Evolutionary conservation across 352 stramenopile species (phyloP).

Genomic region (Phytophthora tentaculata): DNA sequence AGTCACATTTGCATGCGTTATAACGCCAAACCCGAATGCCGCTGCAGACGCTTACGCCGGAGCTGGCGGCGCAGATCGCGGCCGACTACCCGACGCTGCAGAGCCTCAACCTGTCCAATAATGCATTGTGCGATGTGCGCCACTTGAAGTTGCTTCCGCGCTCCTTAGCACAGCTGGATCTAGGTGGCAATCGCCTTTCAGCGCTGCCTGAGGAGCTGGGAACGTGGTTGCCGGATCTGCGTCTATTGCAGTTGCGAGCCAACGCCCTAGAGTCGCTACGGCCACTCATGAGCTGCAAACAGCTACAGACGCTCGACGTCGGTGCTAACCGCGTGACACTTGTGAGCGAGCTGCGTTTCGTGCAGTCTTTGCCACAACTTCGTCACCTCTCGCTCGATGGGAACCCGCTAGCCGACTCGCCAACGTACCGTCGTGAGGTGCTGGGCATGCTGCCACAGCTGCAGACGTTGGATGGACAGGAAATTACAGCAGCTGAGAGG

Average conservation of each 20-base stretch:
- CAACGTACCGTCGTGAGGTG: conserved; percentile 58
- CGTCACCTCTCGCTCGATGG: conserved; percentile 55
- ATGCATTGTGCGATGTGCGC: conserved; percentile 55
- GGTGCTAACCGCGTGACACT: conserved; percentile 54
- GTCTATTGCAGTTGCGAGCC: conserved; percentile 55
- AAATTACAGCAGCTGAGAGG: conserved; percentile 55
- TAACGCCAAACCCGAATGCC: conserved; percentile 14
- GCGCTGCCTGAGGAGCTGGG: conserved; percentile 45
- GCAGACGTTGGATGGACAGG: conserved; percentile 49
- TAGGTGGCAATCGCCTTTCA: conserved; percentile 61
- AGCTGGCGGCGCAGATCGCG: conserved; percentile 72
- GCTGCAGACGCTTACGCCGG: conserved; percentile 56
- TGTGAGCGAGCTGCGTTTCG: conserved; percentile 60
- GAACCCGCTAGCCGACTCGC: conserved; percentile 54
- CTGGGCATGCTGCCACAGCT: conserved; percentile 64
- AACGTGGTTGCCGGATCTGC: conserved; percentile 44
- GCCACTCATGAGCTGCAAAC: conserved; percentile 31
- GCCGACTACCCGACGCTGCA: conserved; percentile 63
- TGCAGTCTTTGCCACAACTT: conserved; percentile 54
- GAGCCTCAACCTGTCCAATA: conserved; percentile 66
- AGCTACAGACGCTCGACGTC: conserved; percentile 49
- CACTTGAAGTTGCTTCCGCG: conserved; percentile 59
- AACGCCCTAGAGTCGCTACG: conserved; percentile 67
- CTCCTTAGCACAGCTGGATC: conserved; percentile 57
- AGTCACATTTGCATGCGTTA: background rate